phyloP scores from a whole-genome alignment of 306 rosid genomes.

The Dicorynia guianensis region DNA sequence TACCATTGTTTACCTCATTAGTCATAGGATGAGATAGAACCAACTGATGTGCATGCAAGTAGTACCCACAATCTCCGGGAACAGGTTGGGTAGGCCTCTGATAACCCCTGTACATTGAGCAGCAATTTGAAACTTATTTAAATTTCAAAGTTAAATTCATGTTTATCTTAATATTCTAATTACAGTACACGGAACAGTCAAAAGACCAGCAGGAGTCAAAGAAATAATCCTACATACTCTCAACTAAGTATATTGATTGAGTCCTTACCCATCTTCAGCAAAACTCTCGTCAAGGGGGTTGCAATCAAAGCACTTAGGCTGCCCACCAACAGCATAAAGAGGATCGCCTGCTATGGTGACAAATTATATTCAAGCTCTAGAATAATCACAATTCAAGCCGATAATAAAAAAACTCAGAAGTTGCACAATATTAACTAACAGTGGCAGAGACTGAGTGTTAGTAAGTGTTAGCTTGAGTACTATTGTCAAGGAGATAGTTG shows the following conservation, averaged over 20 bases:
- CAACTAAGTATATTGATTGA: neutral
- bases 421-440: neutral
- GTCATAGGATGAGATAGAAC: slow-evolving; percentile 70
- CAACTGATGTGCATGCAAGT: slow-evolving; percentile 81
- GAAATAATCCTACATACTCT: neutral
- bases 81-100: slow-evolving; percentile 54
- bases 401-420: neutral
- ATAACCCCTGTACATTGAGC: too few relatives aligned
- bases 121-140: slow-evolving; percentile 9
- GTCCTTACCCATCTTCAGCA: slow-evolving; percentile 82
- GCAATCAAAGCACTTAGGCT: slow-evolving; percentile 67
- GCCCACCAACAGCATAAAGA: slow-evolving; percentile 80
- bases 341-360: slow-evolving; percentile 72
- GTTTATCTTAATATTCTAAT: neutral
- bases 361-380: neutral
- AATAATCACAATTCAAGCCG: neutral
- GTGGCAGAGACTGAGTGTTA: neutral
- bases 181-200: slow-evolving; percentile 7
- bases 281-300: slow-evolving; percentile 56
- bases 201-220: slow-evolving; percentile 1
- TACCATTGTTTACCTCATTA: slow-evolving; percentile 55
- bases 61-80: slow-evolving; percentile 95
- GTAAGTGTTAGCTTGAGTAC: neutral
- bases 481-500: neutral
- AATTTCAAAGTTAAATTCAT: slow-evolving; percentile 14